Evolutionary conservation across 2,329 filamentous ascomycete species (phyloP).

Genomic region (Biscogniauxia mediterranea): DNA sequence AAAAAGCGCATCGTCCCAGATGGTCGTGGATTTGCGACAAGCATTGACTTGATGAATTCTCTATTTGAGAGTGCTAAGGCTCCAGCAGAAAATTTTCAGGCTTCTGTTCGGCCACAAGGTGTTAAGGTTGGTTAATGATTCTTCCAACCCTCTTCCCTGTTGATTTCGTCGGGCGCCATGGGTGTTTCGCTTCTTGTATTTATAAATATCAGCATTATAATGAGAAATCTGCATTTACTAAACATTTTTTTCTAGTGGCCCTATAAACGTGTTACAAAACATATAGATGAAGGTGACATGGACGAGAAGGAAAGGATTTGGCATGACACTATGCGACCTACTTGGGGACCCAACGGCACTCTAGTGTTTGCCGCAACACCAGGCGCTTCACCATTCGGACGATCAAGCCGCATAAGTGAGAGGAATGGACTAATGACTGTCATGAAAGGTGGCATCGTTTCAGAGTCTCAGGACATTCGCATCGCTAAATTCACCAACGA

Average conservation of each 20-base stretch:
- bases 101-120: constrained; percentile 57
- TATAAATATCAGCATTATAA: constrained; percentile 31
- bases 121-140: constrained; percentile 75
- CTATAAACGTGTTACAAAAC: constrained; percentile 74
- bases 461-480: constrained; percentile 62
- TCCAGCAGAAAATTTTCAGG: constrained; percentile 52
- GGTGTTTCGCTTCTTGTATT: constrained; percentile 13
- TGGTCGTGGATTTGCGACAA: constrained; percentile 73
- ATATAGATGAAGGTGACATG: constrained; percentile 60
- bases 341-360: constrained; percentile 73
- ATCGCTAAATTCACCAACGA: constrained; percentile 62
- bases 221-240: constrained; percentile 39
- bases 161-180: constrained; percentile 4
- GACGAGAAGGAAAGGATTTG: constrained; percentile 63
- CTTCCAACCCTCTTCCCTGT: constrained; percentile 28
- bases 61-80: constrained; percentile 74
- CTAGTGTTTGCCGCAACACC: constrained; percentile 61
- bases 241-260: constrained; percentile 69
- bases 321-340: constrained; percentile 72
- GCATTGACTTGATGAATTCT: constrained; percentile 95
- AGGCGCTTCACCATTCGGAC: constrained; percentile 29
- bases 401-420: constrained; percentile 31
- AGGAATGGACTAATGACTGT: constrained; percentile 52
- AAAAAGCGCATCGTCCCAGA: constrained; percentile 41
- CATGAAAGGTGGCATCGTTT: constrained; percentile 57